Percentiles rank a stretch among this genome's conserved stretches.
phyloP scores from a whole-genome alignment of 805 yeast genomes.

The Metschnikowia shivogae region DNA sequence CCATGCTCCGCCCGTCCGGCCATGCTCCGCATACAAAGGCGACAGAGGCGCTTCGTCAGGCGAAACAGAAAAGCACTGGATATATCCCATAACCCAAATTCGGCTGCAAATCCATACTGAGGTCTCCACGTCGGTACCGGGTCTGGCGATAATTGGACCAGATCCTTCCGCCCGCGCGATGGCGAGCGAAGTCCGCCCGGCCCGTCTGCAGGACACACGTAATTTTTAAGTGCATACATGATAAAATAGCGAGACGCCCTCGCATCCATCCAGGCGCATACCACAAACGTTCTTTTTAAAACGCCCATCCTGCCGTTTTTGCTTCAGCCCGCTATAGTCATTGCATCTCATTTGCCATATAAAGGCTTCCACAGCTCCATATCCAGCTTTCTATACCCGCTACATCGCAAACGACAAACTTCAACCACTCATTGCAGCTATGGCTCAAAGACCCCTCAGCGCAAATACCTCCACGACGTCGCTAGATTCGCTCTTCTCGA shows the following conservation, averaged over 20 bases:
- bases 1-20: too few relatives aligned
- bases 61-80: too few relatives aligned
- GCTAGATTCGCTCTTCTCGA: slow-evolving; percentile 27
- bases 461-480: slow-evolving; percentile 22
- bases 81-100: too few relatives aligned
- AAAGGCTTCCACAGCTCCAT: not conserved
- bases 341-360: not conserved
- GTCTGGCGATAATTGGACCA: too few relatives aligned
- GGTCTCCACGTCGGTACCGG: too few relatives aligned
- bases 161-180: not conserved
- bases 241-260: slow-evolving; percentile 1
- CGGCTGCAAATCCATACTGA: too few relatives aligned
- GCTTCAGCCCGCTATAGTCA: not conserved
- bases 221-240: slow-evolving; percentile 5
- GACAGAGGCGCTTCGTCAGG: too few relatives aligned
- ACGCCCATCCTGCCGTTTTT: not conserved
- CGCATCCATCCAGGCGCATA: slow-evolving; percentile 4
- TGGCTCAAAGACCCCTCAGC: slow-evolving; percentile 9
- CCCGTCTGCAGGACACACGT: slow-evolving; percentile 1
- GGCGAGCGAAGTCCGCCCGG: not conserved
- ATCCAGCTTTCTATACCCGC: not conserved
- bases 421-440: not conserved
- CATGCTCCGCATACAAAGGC: too few relatives aligned
- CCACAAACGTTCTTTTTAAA: not conserved
- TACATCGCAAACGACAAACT: not conserved